These are phyloP conservation scores for Lentinus brumalis DNA, from an alignment of 768 basidiomycete species.

Conservation along the genomic window DNA sequence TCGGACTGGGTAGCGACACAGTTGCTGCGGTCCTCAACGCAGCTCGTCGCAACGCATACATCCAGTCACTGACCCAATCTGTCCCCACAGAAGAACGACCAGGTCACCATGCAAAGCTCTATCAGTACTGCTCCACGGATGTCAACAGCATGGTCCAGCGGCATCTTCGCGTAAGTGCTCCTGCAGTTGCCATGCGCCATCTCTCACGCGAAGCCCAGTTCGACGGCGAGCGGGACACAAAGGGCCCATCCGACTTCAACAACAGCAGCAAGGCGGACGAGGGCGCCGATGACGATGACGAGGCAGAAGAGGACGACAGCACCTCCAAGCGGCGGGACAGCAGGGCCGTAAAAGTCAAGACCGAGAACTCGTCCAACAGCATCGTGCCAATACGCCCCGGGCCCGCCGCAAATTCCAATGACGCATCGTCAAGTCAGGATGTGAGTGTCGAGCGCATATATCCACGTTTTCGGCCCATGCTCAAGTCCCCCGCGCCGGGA, in stretches of 20 bases:
- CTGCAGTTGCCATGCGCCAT: neutral
- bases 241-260: constrained; percentile 52
- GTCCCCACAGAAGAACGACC: constrained; percentile 62
- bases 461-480: neutral
- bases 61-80: neutral
- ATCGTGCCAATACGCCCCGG: constrained; percentile 25
- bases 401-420: constrained; percentile 1
- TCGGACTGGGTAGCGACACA: neutral
- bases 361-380: constrained; percentile 13
- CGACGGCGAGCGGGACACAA: constrained; percentile 52
- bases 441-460: neutral
- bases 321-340: constrained; percentile 21
- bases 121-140: constrained; percentile 78
- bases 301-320: constrained; percentile 33
- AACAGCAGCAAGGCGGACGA: constrained; percentile 31
- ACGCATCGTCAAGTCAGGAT: constrained; percentile 17
- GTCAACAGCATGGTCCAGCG: constrained; percentile 70
- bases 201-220: constrained; percentile 37
- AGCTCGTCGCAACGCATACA: neutral
- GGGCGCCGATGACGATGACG: constrained; percentile 43
- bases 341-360: constrained; percentile 21
- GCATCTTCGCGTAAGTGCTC: constrained; percentile 51
- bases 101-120: constrained; percentile 79
- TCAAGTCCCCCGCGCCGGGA: neutral
- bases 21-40: constrained; percentile 18